phyloP scores from a whole-genome alignment of 164 flowering plant species.

The Chloranthus sessilifolius region DNA sequence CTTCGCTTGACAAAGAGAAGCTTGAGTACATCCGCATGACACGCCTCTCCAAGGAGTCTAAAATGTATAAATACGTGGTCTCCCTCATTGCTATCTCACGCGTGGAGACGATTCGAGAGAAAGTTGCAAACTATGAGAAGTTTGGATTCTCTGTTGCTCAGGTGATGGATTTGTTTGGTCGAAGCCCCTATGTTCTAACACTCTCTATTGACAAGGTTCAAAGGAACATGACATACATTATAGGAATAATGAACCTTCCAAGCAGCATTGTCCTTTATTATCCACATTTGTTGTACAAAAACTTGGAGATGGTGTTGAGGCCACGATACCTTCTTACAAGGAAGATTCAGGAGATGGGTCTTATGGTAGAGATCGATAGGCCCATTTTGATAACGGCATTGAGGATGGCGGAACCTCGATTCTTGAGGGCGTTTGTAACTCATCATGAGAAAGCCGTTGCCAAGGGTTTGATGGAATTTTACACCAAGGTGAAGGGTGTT shows the following conservation, averaged over 20 bases:
- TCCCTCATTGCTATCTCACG: slow-evolving; percentile 52
- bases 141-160: slow-evolving; percentile 58
- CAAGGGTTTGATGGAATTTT: slow-evolving; percentile 35
- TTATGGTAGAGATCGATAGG: slow-evolving; percentile 39
- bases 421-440: slow-evolving; percentile 35
- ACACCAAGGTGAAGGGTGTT: slow-evolving; percentile 33
- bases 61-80: slow-evolving; percentile 59
- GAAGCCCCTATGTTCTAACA: slow-evolving; percentile 43
- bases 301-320: slow-evolving; percentile 44
- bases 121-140: slow-evolving; percentile 49
- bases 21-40: slow-evolving; percentile 40
- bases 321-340: slow-evolving; percentile 39
- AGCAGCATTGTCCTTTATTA: slow-evolving; percentile 28
- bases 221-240: slow-evolving; percentile 58
- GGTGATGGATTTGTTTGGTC: slow-evolving; percentile 35
- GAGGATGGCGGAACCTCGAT: slow-evolving; percentile 56
- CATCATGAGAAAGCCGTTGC: slow-evolving; percentile 42
- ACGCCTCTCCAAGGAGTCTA: slow-evolving; percentile 35
- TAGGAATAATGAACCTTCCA: slow-evolving; percentile 46
- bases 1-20: slow-evolving; percentile 42
- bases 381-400: slow-evolving; percentile 34
- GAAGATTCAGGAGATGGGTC: slow-evolving; percentile 46
- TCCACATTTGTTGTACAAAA: slow-evolving; percentile 39
- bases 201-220: slow-evolving; percentile 59
- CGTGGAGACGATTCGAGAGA: slow-evolving; percentile 43